Conservation (phyloP, 257 asterid genomes). For the Gardenia jasminoides region DNA sequence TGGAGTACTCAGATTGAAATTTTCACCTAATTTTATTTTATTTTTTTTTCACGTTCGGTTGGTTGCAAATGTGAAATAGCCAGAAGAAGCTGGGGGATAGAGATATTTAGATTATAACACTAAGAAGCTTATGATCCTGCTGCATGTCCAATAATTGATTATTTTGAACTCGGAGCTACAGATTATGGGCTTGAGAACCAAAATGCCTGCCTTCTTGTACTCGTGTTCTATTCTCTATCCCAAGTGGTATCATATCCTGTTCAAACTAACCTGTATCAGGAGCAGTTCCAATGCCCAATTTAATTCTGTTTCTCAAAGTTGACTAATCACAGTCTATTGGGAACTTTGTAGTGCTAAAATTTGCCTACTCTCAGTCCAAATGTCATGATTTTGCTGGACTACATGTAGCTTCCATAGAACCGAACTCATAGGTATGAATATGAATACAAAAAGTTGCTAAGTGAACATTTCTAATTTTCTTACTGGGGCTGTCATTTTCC, state of each 20-base stretch:
- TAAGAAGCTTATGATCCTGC: not conserved
- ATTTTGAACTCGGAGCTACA: not conserved
- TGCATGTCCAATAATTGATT: not conserved
- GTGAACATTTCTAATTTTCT: not conserved
- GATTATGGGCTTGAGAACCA: not conserved
- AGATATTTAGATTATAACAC: not conserved
- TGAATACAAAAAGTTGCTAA: not conserved
- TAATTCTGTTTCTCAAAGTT: not conserved
- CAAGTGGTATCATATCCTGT: no score
- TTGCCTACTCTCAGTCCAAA: not conserved
- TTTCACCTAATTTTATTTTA: not conserved
- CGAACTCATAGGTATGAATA: not conserved
- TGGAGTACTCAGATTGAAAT: no score
- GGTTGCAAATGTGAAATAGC: not conserved
- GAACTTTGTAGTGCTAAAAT: not conserved
- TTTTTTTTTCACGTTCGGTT: not conserved
- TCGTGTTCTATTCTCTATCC: not conserved
- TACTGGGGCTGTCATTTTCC: conserved; percentile 3
- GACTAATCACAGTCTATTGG: not conserved
- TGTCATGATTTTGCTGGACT: not conserved
- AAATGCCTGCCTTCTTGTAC: not conserved
- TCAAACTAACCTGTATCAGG: not conserved
- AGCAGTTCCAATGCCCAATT: not conserved
- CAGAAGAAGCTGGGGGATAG: not conserved
- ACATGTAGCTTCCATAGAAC: not conserved